Evolutionary conservation across 441 rosid genomes (phyloP), one percentile per base, ranked within the genome.

Genomic region (Biscutella laevigata): DNA sequence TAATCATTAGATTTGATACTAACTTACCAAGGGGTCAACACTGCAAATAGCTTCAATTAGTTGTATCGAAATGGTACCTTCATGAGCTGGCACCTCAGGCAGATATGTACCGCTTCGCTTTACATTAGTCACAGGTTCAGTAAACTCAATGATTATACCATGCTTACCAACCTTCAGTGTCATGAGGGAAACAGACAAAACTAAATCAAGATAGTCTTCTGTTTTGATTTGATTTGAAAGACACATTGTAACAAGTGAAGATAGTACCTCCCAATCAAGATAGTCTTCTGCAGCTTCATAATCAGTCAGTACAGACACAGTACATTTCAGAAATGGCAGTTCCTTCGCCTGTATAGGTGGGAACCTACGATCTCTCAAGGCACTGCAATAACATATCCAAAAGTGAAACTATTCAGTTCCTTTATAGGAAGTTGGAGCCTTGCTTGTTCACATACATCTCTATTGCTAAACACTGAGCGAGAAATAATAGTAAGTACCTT

Each of bases 11-110:
- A n/a, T n/a, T n/a, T n/a, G n/a, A n/a, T n/a, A n/a, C n/a, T n/a
- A n/a, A n/a, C 17, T 4, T 26, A 38, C 21, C 15, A 29, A 33
- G n/a, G 30, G 37, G 38, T 33, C n/a, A 29, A 19, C 12, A 2
- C 9, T 22, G 30, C 41, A 36, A 14, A 15, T 24, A 36, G 45
- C 41, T 20, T 42, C 40, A 16, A 19, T 2, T 2, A 56, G 2
- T 14, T 17, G 41, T 36, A 65, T 33, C 15, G 17, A 44, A 24
- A 9, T 16, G 13, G 54, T 77, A 91, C 98, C 98, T 91, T 88
- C 96, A 52, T 86, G 89, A 48, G 91, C 92, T 63, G 98, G 80
- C 36, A 92, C 96, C 69, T 92, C 98, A 50, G 98, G 98, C 76
- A 92, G 62, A 66, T 92, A 92, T 26, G 98, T 92, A 37, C 95